phyloP scores from a whole-genome alignment of 2,329 filamentous ascomycete genomes.

The Trichophyton schoenleinii region DNA sequence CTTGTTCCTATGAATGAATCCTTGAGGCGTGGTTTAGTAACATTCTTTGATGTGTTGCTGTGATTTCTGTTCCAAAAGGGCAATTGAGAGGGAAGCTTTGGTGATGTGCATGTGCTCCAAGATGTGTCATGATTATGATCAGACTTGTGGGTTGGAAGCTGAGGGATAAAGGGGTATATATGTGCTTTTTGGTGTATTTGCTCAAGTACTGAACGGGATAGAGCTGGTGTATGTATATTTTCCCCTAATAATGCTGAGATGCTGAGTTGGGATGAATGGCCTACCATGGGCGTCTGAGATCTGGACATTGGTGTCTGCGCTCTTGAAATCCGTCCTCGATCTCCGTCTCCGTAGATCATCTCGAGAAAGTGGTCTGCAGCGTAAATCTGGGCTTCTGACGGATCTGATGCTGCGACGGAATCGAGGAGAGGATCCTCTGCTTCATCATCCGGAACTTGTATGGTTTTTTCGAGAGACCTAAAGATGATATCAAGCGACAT shows the following conservation, averaged over 20 bases:
- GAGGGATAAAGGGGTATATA: not conserved
- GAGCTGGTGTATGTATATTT: not conserved
- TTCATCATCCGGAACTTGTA: conserved; percentile 47
- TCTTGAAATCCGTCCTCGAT: conserved; percentile 49
- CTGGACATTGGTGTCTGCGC: conserved; percentile 56
- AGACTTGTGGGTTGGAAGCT: not conserved
- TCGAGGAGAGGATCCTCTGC: conserved; percentile 52
- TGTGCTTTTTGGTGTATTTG: not conserved
- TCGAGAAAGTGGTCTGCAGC: conserved; percentile 68
- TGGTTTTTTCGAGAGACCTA: conserved; percentile 59
- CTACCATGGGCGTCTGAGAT: conserved; percentile 35
- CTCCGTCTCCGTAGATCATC: conserved; percentile 57
- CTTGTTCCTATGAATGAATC: conserved; percentile 44
- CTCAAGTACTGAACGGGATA: not conserved
- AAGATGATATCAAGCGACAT: conserved; percentile 84
- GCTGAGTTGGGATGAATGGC: conserved; percentile 24
- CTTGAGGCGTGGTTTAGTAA: conserved; percentile 33
- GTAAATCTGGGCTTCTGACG: conserved; percentile 66
- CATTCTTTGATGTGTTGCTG: conserved; percentile 13
- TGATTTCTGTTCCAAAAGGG: conserved; percentile 19
- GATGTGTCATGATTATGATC: not conserved
- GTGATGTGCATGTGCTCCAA: conserved; percentile 1
- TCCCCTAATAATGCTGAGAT: not conserved
- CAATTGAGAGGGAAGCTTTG: conserved; percentile 14
- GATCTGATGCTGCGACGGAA: conserved; percentile 63